Evolutionary conservation across 352 stramenopile genomes (phyloP).

Genomic region (Saprolegnia parasitica): DNA sequence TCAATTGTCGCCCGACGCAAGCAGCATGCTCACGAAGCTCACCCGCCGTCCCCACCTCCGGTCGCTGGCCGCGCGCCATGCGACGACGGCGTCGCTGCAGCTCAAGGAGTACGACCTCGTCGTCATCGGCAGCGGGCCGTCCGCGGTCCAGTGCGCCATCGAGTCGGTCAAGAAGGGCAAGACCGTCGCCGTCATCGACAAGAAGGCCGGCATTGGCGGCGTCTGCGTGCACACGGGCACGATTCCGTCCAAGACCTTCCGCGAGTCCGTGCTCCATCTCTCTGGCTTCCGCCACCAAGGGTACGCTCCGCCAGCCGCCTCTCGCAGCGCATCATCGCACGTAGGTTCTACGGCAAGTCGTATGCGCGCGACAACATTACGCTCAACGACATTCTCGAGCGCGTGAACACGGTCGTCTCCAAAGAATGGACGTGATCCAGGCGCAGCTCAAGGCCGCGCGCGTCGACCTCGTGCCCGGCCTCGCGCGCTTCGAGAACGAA

Average conservation of each 20-base stretch:
- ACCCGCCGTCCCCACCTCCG: background rate
- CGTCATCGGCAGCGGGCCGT: slow-evolving; percentile 81
- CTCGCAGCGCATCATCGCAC: background rate
- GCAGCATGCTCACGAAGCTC: background rate
- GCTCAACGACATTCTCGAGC: slow-evolving; percentile 78
- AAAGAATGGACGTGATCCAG: slow-evolving; percentile 80
- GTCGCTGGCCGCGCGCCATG: background rate
- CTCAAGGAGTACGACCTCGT: slow-evolving; percentile 70
- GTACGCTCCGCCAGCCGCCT: slow-evolving; percentile 16
- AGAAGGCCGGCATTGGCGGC: slow-evolving; percentile 50
- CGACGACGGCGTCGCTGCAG: background rate
- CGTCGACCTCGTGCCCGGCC: slow-evolving; percentile 66
- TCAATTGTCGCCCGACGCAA: background rate
- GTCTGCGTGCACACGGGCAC: slow-evolving; percentile 75
- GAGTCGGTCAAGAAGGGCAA: slow-evolving; percentile 81
- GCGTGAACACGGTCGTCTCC: slow-evolving; percentile 69
- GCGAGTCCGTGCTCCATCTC: slow-evolving; percentile 85
- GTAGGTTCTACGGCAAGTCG: slow-evolving; percentile 76
- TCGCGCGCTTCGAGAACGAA: slow-evolving; percentile 65
- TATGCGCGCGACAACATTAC: slow-evolving; percentile 80
- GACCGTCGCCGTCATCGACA: slow-evolving; percentile 74
- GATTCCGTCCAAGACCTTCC: slow-evolving; percentile 88
- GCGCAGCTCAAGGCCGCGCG: slow-evolving; percentile 69
- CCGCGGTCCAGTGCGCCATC: slow-evolving; percentile 80
- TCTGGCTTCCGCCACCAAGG: slow-evolving; percentile 87